Evolutionary conservation across 345 rosid species (phyloP), one percentile per base, ranked within the genome.

Genomic region (Eutrema japonicum): DNA sequence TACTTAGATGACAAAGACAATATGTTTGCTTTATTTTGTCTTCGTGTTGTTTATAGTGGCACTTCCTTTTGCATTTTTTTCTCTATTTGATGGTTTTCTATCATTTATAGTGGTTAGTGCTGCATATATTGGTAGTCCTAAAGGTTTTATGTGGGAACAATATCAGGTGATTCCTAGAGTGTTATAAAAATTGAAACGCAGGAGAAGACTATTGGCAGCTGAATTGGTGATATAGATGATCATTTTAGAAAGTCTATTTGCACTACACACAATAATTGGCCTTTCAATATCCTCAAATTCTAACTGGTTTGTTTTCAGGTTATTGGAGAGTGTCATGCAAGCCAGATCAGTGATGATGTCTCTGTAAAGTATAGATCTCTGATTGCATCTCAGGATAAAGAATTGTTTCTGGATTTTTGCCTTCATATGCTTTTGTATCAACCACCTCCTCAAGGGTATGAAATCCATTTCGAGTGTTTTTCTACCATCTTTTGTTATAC

Each of bases 241-340:
- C 7, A 14, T 56, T 30, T 56, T 1, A 0, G 11, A 67, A 54
- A 45, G 13, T 64, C 40, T 37, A 13, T 12, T 8, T 70, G 46
- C 38, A 64, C 40, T 45, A 3, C 10, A 42, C 22, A 10, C 58
- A 47, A 7, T 26, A 13, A 55, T 30, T 29, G 38, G 64, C 41
- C 51, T 48, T 38, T 48, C 53, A 49, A 26, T 70, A 10, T 48
- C 38, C 32, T 63, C 30, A 33, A 13, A n/a, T 48, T 47, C 13
- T 43, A 64, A 59, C 47, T 77, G 72, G 42, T 12, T 73, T 81
- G 74, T 64, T 80, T 78, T 73, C 80, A 94, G 98, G 96, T 87
- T 68, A 86, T 89, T 56, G 96, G 96, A 78, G 96, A 89, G 73
- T 94, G 97, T 65, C 96, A 94, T 85, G 89, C 88, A 64, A 83